Evolutionary conservation across 2,329 filamentous ascomycete genomes (phyloP).

Genomic region (Alternaria viburni): DNA sequence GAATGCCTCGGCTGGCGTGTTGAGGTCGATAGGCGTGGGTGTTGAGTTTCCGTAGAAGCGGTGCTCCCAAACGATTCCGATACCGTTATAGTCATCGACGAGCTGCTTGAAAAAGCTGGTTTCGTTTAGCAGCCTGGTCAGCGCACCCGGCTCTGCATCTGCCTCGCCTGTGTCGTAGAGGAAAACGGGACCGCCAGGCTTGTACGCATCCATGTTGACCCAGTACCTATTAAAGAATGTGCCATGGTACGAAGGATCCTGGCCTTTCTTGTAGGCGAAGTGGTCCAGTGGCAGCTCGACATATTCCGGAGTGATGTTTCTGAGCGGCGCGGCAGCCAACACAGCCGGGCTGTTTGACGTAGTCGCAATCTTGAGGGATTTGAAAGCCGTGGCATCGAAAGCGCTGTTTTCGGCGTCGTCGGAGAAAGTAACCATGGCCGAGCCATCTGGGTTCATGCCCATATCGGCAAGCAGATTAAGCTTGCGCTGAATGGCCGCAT

Average conservation of each 20-base stretch:
- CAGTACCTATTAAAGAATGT: slow-evolving; percentile 49
- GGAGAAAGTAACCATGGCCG: slow-evolving; percentile 23
- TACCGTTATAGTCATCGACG: slow-evolving; percentile 43
- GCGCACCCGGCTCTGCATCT: slow-evolving; percentile 34
- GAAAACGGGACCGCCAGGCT: slow-evolving; percentile 47
- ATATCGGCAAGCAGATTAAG: slow-evolving; percentile 39
- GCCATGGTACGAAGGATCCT: slow-evolving; percentile 21
- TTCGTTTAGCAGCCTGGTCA: slow-evolving; percentile 35
- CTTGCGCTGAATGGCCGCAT: slow-evolving; percentile 27
- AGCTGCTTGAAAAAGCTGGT: slow-evolving; percentile 46
- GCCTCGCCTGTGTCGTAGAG: slow-evolving; percentile 48
- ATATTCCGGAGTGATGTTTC: slow-evolving; percentile 36
- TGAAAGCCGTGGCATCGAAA: not conserved
- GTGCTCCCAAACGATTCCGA: slow-evolving; percentile 51
- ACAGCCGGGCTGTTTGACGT: slow-evolving; percentile 1
- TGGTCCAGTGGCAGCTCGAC: slow-evolving; percentile 47
- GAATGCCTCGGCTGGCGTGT: slow-evolving; percentile 44
- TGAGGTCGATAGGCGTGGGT: slow-evolving; percentile 39
- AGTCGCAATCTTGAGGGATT: slow-evolving; percentile 7
- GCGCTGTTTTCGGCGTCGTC: not conserved
- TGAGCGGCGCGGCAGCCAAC: not conserved
- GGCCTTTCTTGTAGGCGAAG: slow-evolving; percentile 37
- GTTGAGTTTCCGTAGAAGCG: slow-evolving; percentile 52
- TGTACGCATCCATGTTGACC: slow-evolving; percentile 43
- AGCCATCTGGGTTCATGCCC: slow-evolving; percentile 42